Evolutionary conservation across 495 filamentous ascomycete genomes (phyloP), one percentile per base, ranked within the genome.

Genomic region (Neurospora terricola): DNA sequence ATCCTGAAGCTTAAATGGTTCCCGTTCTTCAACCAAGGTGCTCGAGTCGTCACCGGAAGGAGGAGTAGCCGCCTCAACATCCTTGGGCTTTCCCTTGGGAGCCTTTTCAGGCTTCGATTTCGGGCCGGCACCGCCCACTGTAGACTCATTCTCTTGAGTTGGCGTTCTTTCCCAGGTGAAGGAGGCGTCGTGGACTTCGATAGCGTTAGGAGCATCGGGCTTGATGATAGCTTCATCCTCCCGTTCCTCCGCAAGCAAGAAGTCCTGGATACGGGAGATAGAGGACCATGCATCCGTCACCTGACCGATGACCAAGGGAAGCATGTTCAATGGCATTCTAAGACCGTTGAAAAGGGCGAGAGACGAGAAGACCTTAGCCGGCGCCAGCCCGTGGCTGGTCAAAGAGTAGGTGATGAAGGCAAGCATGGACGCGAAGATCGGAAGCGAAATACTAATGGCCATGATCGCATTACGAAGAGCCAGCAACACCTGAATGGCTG

Each of bases 401-500:
- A 97, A 85, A 2, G 92, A 91, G 79, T 93, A 98, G 6, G 94
- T 96, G 80, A 99, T 94, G 82, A 99, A 99, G 2, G 94, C 87
- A 38, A 98, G 82, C 93, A 98, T 97, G 9, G 94, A 95, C 5
- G 94, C 94, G 76, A 97, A 97, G 45, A 94, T 91, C 8, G 96
- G 94, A 73, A 97, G 84, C 10, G 92, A 91, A 80, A 89, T 79
- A 74, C 86, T 86, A 43, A 95, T 86, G 43, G 93, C 92, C 76
- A 93, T 91, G 80, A 97, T 94, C 27, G 85, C 94, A 77, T 95
- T 96, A 75, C 94, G 88, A 71, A 96, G 91, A 4, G 91, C 87
- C 37, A 97, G 83, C 21, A 98, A 80, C 16, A 93, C 83, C 76
- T 96, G 94, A 70, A 97, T 93, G 5, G 90, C 87, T 14, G 84